Evolutionary conservation across 1,284 basidiomycete species (phyloP), one percentile per base, ranked within the genome.

Genomic region (Leccinum variabile): DNA sequence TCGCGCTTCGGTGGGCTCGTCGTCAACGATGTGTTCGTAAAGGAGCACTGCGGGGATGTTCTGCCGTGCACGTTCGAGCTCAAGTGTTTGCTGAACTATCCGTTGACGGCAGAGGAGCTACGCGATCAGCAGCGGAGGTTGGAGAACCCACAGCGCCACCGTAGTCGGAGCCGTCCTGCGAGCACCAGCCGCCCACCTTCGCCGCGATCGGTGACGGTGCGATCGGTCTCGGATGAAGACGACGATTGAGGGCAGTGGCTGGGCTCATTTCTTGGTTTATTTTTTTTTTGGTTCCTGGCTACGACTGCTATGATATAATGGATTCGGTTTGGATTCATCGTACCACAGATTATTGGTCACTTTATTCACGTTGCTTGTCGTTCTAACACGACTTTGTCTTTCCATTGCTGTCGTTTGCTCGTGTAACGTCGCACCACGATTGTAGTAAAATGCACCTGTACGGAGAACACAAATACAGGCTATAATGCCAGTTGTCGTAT

Each of bases 1-100:
- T 83, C 82, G 52, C 79, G 83, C 73, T 91, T 84, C 65, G 88
- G 84, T 5, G 90, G 89, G 22, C 74, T 90, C 44, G 77, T 80
- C 59, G 41, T 69, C 14, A 82, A 84, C 70, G 80, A 82, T 13
- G 59, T 70, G 13, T 71, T 80, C 28, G 79, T 85, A 57, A 73
- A 72, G 68, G 78, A 77, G 50, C 69, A 82, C 8, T 80, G 79
- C 54, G 81, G 81, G 56, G 82, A 79, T 53, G 69, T 75, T 32
- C 67, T 87, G 32, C 87, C 89, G 32, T 85, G 84, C 69, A 82
- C 82, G 59, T 85, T 88, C 66, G 82, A 85, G 68, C 69, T 91
- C 66, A 78, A 79, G 66, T 88, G 87, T 70, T 66, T 79, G 37
- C 76, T 73, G 62, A 76, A 76, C 52, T 82, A 81, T 66, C 77